Evolutionary conservation across 306 rosid genomes (phyloP).

Genomic region (Acmispon strigosus): DNA sequence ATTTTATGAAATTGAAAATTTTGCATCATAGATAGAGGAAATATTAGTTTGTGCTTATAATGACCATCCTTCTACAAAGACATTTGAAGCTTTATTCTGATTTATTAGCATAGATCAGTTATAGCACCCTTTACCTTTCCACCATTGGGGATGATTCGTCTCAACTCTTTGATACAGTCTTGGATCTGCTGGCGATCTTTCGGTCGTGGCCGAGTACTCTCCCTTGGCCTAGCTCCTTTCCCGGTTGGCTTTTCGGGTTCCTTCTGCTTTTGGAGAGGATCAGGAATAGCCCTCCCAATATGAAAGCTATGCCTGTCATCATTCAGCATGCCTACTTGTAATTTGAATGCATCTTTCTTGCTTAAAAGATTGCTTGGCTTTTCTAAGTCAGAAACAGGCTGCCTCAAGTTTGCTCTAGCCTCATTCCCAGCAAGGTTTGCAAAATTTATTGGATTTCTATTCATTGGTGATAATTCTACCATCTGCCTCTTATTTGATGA

Average conservation of each 20-base stretch:
- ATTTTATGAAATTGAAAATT: background rate
- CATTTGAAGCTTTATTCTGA: background rate
- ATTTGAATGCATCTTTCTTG: too few species aligned
- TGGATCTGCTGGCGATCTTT: slow-evolving; percentile 94
- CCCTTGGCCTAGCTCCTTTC: slow-evolving; percentile 73
- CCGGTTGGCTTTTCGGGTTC: slow-evolving; percentile 38
- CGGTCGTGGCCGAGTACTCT: slow-evolving; percentile 77
- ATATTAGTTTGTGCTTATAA: background rate
- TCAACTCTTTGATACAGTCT: slow-evolving; percentile 79
- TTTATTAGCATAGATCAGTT: background rate
- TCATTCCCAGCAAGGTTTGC: slow-evolving; percentile 22
- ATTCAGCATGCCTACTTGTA: too few species aligned
- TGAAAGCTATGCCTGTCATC: too few species aligned
- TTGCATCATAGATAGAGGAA: background rate
- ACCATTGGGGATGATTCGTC: slow-evolving; percentile 73
- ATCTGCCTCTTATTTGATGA: slow-evolving; percentile 32
- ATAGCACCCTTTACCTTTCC: slow-evolving; percentile 59
- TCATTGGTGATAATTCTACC: slow-evolving; percentile 32
- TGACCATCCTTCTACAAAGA: too few species aligned
- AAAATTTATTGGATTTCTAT: slow-evolving; percentile 27
- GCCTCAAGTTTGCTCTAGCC: too few species aligned
- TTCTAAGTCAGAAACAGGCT: slow-evolving; percentile 24
- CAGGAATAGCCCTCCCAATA: too few species aligned
- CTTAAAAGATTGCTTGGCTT: slow-evolving; percentile 17
- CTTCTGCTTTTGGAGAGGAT: slow-evolving; percentile 38